Evolutionary conservation across 2,329 filamentous ascomycete genomes (phyloP), one percentile per base, ranked within the genome.

Genomic region (Gyromitra esculenta): DNA sequence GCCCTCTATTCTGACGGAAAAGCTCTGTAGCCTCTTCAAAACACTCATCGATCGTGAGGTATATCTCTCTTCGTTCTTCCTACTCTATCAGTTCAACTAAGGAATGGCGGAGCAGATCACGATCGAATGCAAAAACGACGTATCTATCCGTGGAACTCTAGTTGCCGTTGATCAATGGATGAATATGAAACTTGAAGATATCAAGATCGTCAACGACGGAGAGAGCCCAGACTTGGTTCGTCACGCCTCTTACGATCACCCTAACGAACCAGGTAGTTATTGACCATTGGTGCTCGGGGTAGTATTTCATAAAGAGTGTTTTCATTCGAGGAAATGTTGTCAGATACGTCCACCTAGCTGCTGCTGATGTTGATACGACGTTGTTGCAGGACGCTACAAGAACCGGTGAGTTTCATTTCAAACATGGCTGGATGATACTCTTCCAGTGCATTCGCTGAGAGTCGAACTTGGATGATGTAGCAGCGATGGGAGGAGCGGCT

Each of bases 41-140:
- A 97, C 94, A 67, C 91, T 97, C 82, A 96, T 97, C 83, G 95
- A 97, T 13, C 60, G 69, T 56, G 78, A 78, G 67, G 78, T 78
- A 65, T 4, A 8, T 18, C n/a, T 45, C 52, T 18, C 21, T 11
- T 9, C 37, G 37, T 37, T 35, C 13, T 5, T 15, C n/a, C 15
- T 21, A 52, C 18, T 21, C 1, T 21, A n/a, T 18, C n/a, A n/a
- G 15, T 7, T 3, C 5, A 18, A 18, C 2, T 31, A 31, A 31
- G 2, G 25, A 31, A 31, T 13, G 11, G 8, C 6, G 1, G 87
- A 92, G 96, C 91, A 96, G 87, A 94, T 99, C 82, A 98, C 94
- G 56, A 93, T 99, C 83, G 96, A 98, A 87, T 92, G 98, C 84
- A 99, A 99, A 86, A 98, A 98, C 85, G 95, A 98, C 85, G 96